Conservation (phyloP, 495 filamentous ascomycete species). For the Lophiostoma macrostomum region DNA sequence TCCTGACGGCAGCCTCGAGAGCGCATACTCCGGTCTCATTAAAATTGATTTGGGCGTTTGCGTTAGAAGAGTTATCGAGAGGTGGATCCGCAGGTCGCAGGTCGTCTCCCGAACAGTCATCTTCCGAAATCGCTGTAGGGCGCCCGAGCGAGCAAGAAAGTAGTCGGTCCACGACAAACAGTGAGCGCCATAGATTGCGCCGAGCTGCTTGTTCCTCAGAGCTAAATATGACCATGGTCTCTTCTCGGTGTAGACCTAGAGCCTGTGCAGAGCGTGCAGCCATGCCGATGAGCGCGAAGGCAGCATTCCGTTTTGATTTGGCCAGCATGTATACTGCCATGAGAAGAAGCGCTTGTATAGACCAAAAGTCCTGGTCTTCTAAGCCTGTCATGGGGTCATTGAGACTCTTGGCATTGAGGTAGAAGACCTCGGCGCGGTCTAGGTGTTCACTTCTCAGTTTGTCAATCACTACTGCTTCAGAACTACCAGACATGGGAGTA, state of each 20-base stretch:
- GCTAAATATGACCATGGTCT: conserved; percentile 55
- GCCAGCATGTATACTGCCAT: conserved; percentile 61
- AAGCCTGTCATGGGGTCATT: conserved; percentile 54
- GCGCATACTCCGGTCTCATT: conserved; percentile 33
- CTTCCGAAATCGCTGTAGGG: conserved; percentile 59
- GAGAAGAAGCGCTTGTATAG: conserved; percentile 57
- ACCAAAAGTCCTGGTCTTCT: conserved; percentile 63
- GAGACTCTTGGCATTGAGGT: conserved; percentile 54
- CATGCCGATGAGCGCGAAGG: conserved; percentile 64
- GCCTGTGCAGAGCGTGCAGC: conserved; percentile 60
- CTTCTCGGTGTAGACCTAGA: conserved; percentile 59
- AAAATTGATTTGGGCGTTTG: background rate
- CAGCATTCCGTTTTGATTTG: conserved; percentile 56
- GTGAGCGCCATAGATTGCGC: conserved; percentile 57
- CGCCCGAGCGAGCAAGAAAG: conserved; percentile 57
- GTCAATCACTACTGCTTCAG: conserved; percentile 51
- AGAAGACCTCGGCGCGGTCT: conserved; percentile 59
- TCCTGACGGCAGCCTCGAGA: conserved; percentile 54
- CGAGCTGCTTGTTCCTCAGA: conserved; percentile 46
- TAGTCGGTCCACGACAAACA: conserved; percentile 62
- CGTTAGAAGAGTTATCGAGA: conserved; percentile 30
- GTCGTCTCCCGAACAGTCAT: conserved; percentile 55
- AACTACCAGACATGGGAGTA: conserved; percentile 49
- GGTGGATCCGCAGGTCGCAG: conserved; percentile 45
- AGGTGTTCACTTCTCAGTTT: conserved; percentile 45